Percentiles rank a stretch among this genome's conserved stretches.
Conservation (phyloP, 2,329 filamentous ascomycete genomes). For the Rhinocladiella similis region DNA sequence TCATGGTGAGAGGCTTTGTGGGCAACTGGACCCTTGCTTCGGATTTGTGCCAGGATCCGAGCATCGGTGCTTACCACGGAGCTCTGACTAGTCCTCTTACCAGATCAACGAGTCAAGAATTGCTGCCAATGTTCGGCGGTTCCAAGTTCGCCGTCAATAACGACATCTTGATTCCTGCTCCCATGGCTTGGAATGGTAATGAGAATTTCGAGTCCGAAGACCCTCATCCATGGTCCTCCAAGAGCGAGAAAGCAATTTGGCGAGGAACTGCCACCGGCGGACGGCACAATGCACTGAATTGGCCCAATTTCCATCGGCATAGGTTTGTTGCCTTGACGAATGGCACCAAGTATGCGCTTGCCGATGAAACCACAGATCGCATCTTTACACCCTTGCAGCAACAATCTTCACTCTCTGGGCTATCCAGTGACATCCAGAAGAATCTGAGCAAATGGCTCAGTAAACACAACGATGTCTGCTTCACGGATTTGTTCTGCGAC, state of each 20-base stretch:
- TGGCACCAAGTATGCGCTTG: constrained; percentile 55
- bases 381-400: constrained; percentile 32
- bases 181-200: constrained; percentile 51
- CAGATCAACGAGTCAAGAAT: constrained; percentile 42
- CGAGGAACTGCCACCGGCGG: constrained; percentile 51
- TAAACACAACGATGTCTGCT: constrained; percentile 37
- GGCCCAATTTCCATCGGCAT: constrained; percentile 73
- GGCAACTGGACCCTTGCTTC: constrained; percentile 31
- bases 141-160: constrained; percentile 54
- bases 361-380: constrained; percentile 36
- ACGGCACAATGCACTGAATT: constrained; percentile 54
- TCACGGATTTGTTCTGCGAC: constrained; percentile 48
- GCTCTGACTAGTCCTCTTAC: constrained; percentile 52
- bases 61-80: constrained; percentile 48
- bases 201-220: constrained; percentile 36
- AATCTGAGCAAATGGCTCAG: background rate
- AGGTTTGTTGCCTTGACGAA: constrained; percentile 75
- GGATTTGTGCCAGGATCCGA: constrained; percentile 47
- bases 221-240: constrained; percentile 42
- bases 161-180: constrained; percentile 52
- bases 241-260: constrained; percentile 46
- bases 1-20: background rate
- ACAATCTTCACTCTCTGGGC: constrained; percentile 36
- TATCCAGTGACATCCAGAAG: background rate
- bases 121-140: constrained; percentile 53